A percentile compares a stretch with the other conserved stretches of the same genome.
These are phyloP conservation scores for Ilyonectria destructans DNA, from an alignment of 2,329 filamentous ascomycete species.

Conservation along the genomic window DNA sequence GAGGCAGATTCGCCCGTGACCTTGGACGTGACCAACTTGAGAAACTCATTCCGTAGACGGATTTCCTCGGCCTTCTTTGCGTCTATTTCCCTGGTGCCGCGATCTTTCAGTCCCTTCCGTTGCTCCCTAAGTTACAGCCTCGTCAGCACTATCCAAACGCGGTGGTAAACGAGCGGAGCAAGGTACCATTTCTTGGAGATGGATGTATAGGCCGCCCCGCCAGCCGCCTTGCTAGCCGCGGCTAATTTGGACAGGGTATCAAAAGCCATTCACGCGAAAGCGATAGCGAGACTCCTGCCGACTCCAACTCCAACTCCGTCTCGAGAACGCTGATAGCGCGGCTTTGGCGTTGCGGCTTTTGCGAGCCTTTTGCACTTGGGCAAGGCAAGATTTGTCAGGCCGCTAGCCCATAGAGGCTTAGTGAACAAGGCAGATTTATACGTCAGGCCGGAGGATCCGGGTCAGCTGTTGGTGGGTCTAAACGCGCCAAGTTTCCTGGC, in stretches of 20 bases:
- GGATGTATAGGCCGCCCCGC: slow-evolving; percentile 20
- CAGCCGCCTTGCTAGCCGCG: slow-evolving; percentile 21
- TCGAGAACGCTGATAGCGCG: neutral
- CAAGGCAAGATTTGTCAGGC: neutral
- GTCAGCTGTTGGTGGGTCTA: neutral
- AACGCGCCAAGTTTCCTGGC: neutral
- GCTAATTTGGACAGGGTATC: slow-evolving; percentile 29
- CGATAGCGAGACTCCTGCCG: neutral
- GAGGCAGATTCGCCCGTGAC: slow-evolving; percentile 40
- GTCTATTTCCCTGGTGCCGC: slow-evolving; percentile 22
- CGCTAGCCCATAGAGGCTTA: neutral
- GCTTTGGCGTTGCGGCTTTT: neutral
- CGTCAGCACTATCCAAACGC: slow-evolving; percentile 4
- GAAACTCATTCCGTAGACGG: slow-evolving; percentile 40
- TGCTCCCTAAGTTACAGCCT: slow-evolving; percentile 12
- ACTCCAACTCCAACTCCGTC: neutral
- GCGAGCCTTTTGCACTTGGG: neutral
- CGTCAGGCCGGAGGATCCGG: neutral
- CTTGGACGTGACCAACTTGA: slow-evolving; percentile 36
- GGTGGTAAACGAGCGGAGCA: neutral
- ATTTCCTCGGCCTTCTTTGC: slow-evolving; percentile 36
- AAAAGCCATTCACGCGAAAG: slow-evolving; percentile 17
- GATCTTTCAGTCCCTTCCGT: slow-evolving; percentile 28
- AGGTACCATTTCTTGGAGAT: slow-evolving; percentile 31
- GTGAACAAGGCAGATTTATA: neutral